Evolutionary conservation across 2,329 filamentous ascomycete genomes (phyloP), one percentile per base, ranked within the genome.

Genomic region (Juglanconis sp.): DNA sequence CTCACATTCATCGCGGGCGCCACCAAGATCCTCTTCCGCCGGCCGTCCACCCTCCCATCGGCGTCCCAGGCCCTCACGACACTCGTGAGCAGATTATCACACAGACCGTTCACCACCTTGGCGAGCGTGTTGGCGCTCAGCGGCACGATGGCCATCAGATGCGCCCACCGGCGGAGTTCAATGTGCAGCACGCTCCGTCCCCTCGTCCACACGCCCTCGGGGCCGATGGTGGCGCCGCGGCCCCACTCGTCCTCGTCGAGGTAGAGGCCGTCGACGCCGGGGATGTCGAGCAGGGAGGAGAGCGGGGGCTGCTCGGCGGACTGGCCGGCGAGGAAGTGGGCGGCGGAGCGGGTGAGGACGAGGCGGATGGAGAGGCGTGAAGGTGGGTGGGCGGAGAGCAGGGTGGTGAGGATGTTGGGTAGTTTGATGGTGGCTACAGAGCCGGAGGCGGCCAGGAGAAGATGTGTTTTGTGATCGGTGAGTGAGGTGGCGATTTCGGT

Each of bases 51-150:
- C 15, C 79, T 70, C 0, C 86, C 85, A n/a, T 80, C 81, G 0
- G 87, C 87, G 73, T 98, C 94, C 95, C 94, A 99, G 0, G 94
- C 94, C 24, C 94, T 81, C 42, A 95, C 81, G 0, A 95, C 88
- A 52, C 77, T 81, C 13, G 86, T 88, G 5, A 97, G 72, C 6
- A 98, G 77, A 60, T 89, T 88, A 68, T 96, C 92, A 48, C 86
- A 87, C 64, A 96, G 80, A 0, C 95, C 95, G 31, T 83, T 82
- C 0, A 85, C 84, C 65, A 98, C 84, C 75, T 96, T 96, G 6
- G 92, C 94, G 69, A 98, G 79, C 4, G 87, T 87, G 69, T 97
- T 96, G 11, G 94, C 93, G 59, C 86, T 89, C 62, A 97, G 74
- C 0, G 94, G 94, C 9, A 89, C 90, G 61, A 97, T 82, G 15